These are phyloP conservation scores for Chloris gayana DNA, from an alignment of 176 grass and related monocot species.

Conservation along the genomic window DNA sequence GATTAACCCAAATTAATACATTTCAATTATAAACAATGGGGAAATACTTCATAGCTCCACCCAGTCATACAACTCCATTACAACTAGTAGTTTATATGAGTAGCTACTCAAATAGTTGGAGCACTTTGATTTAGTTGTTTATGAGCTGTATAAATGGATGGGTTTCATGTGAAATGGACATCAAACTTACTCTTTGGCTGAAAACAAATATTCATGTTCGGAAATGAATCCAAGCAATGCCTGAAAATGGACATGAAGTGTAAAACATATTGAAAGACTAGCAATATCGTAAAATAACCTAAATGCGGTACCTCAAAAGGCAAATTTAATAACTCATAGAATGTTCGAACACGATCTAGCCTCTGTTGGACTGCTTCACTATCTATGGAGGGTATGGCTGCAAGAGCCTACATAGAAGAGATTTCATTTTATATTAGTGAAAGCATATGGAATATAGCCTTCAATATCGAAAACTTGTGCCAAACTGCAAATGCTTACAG, in stretches of 20 bases:
- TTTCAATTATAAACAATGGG: not conserved
- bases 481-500: constrained; percentile 6
- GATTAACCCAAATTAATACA: constrained; percentile 4
- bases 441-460: not conserved
- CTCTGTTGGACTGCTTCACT: constrained; percentile 85
- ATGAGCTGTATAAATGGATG: not conserved
- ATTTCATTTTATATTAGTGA: constrained; percentile 21
- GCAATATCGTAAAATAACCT: constrained; percentile 5
- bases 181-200: constrained; percentile 72
- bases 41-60: not conserved
- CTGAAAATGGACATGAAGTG: constrained; percentile 48
- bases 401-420: constrained; percentile 72
- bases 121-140: not conserved
- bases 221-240: constrained; percentile 81
- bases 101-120: not conserved
- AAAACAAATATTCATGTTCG: constrained; percentile 87
- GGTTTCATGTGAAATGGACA: not conserved
- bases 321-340: constrained; percentile 89
- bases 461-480: constrained; percentile 10
- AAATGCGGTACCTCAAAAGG: constrained; percentile 69
- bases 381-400: constrained; percentile 86
- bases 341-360: constrained; percentile 82
- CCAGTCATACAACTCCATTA: not conserved
- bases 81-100: not conserved
- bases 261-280: constrained; percentile 37